Percentiles rank a stretch among this genome's conserved stretches.
Conservation (phyloP, 2,329 filamentous ascomycete species). For the Penicillium sp. region DNA sequence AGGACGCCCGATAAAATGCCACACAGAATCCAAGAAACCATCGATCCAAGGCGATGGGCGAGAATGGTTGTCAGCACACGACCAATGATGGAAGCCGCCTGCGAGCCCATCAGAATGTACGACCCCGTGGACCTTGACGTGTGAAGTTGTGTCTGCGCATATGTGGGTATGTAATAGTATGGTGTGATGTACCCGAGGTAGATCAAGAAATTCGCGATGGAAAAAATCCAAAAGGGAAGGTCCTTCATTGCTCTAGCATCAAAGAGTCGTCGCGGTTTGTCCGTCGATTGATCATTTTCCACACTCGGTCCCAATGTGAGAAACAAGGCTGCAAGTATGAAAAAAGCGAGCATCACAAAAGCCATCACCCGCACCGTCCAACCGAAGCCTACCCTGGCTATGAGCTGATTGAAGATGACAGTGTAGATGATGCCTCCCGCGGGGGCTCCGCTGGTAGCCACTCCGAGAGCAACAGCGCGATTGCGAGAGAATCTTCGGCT, state of each 20-base stretch:
- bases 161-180: constrained; percentile 39
- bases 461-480: constrained; percentile 48
- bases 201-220: constrained; percentile 27
- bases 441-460: constrained; percentile 49
- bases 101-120: constrained; percentile 56
- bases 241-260: constrained; percentile 44
- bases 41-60: constrained; percentile 50
- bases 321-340: constrained; percentile 6
- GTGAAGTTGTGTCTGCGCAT: constrained; percentile 25
- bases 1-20: constrained; percentile 34
- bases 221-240: constrained; percentile 38
- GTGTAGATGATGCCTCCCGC: constrained; percentile 56
- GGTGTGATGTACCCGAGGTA: constrained; percentile 46
- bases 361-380: constrained; percentile 53
- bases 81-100: constrained; percentile 52
- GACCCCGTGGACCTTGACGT: constrained; percentile 41
- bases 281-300: not conserved
- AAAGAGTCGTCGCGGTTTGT: constrained; percentile 30
- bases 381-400: constrained; percentile 50
- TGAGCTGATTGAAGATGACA: constrained; percentile 43
- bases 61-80: constrained; percentile 50
- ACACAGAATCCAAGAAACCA: constrained; percentile 52
- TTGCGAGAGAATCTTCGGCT: constrained; percentile 50
- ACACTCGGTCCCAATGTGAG: constrained; percentile 16
- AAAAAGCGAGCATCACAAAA: constrained; percentile 45